Conservation (phyloP, 371 early-diverging fungal species). For the Nematocida sp. region DNA sequence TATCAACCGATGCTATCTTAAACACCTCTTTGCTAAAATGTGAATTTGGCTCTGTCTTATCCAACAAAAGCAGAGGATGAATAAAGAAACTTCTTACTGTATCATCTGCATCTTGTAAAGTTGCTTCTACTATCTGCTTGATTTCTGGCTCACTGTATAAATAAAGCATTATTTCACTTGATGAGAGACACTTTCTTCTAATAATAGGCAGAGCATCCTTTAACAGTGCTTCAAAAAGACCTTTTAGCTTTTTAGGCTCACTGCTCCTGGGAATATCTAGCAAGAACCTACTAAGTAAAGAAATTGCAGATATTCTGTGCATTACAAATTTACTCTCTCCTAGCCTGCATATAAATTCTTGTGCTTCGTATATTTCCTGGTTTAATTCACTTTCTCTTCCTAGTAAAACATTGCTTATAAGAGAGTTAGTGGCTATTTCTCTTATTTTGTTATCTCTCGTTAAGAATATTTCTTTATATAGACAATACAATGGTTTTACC, state of each 20-base stretch:
- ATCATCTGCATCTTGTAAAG: conserved; percentile 37
- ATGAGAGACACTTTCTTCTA: conserved; percentile 19
- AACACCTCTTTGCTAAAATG: conserved; percentile 20
- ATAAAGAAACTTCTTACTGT: conserved; percentile 38
- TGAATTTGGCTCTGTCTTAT: not conserved
- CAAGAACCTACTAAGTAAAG: conserved; percentile 20
- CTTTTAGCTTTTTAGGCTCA: not conserved
- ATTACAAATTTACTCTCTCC: conserved; percentile 49
- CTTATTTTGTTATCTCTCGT: conserved; percentile 37
- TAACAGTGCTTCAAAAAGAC: conserved; percentile 14
- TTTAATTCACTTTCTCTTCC: conserved; percentile 15
- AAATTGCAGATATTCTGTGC: conserved; percentile 50
- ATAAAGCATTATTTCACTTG: not conserved
- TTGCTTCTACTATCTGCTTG: conserved; percentile 9
- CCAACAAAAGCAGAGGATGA: conserved; percentile 19
- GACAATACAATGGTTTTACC: conserved; percentile 22
- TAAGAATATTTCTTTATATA: conserved; percentile 50
- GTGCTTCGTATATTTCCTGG: conserved; percentile 1
- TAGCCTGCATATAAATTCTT: conserved; percentile 36
- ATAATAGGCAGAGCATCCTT: conserved; percentile 29
- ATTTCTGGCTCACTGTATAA: conserved; percentile 34
- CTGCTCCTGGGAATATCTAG: not conserved
- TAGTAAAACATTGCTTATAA: not conserved
- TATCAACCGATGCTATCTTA: conserved; percentile 27
- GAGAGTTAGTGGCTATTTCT: conserved; percentile 14